phyloP scores from a whole-genome alignment of 2,329 filamentous ascomycete genomes.

The Diaporthe humulicola region DNA sequence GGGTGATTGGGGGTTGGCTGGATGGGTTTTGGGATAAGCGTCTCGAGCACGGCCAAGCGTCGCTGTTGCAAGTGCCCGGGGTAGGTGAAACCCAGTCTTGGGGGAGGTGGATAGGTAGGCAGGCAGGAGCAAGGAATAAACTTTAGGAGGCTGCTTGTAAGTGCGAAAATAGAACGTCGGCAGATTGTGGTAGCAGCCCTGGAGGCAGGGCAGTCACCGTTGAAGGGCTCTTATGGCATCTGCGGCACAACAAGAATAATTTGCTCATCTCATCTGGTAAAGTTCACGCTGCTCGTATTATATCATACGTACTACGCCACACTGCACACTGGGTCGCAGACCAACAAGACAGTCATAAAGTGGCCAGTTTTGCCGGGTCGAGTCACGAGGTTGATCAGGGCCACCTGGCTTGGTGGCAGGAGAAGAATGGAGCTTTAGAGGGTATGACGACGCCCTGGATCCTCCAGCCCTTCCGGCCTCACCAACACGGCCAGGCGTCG shows the following conservation, averaged over 20 bases:
- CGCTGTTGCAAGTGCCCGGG: constrained; percentile 24
- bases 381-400: constrained; percentile 21
- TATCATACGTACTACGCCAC: constrained; percentile 13
- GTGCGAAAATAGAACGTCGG: constrained; percentile 11
- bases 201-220: not conserved
- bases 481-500: constrained; percentile 20
- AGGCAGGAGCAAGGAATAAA: constrained; percentile 22
- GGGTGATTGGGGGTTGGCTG: constrained; percentile 4
- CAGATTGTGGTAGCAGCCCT: not conserved
- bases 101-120: constrained; percentile 6
- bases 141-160: constrained; percentile 8
- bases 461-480: constrained; percentile 22
- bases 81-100: constrained; percentile 22
- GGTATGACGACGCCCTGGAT: constrained; percentile 16
- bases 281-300: not conserved
- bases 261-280: too few relatives aligned
- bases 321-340: not conserved
- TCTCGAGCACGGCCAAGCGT: constrained; percentile 22
- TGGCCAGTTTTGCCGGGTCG: constrained; percentile 27
- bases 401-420: constrained; percentile 14
- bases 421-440: constrained; percentile 6
- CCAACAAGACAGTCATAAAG: not conserved
- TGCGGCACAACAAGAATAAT: not conserved
- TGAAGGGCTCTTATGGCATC: not conserved
- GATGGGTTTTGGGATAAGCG: constrained; percentile 2